Conservation (phyloP, 306 rosid genomes). For the Ziziphus jujuba region DNA sequence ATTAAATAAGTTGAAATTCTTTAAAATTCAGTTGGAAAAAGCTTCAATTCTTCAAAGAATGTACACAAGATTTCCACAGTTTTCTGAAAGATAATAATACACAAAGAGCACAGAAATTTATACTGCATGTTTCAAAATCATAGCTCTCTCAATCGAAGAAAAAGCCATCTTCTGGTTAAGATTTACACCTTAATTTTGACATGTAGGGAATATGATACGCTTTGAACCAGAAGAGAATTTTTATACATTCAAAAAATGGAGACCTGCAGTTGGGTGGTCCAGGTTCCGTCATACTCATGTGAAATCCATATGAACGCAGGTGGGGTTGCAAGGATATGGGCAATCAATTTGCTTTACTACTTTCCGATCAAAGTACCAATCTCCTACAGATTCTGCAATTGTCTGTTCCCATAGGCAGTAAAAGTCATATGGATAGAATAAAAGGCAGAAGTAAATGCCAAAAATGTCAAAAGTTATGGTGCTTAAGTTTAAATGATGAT, state of each 20-base stretch:
- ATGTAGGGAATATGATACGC: too few relatives aligned
- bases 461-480: neutral
- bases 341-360: conserved; percentile 65
- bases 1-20: too few relatives aligned
- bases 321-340: conserved; percentile 90
- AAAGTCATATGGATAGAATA: neutral
- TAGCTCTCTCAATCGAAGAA: too few relatives aligned
- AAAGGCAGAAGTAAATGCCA: neutral
- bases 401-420: conserved; percentile 55
- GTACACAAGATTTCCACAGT: too few relatives aligned
- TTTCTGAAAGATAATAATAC: too few relatives aligned
- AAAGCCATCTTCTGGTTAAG: too few relatives aligned
- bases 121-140: too few relatives aligned
- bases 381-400: conserved; percentile 83
- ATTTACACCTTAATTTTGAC: too few relatives aligned
- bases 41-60: too few relatives aligned
- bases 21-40: too few relatives aligned
- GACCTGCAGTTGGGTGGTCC: neutral
- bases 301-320: conserved; percentile 68
- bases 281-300: conserved; percentile 27
- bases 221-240: too few relatives aligned
- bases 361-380: conserved; percentile 70
- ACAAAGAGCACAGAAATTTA: too few relatives aligned
- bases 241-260: neutral
- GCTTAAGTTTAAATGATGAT: neutral